Conservation (phyloP, 2,329 filamentous ascomycete genomes). For the Amauroascus verrucosus region DNA sequence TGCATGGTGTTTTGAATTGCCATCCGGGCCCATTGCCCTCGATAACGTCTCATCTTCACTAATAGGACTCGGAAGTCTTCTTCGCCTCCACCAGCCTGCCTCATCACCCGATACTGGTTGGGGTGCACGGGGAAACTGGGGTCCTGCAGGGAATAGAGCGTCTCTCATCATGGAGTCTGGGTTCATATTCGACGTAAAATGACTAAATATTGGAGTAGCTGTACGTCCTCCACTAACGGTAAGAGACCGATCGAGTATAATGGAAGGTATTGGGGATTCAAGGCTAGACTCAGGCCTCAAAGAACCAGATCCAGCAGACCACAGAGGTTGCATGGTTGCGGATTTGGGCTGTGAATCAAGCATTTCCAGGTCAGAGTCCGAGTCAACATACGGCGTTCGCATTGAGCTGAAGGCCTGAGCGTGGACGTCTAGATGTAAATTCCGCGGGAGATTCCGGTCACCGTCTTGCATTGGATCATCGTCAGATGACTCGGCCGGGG, state of each 20-base stretch:
- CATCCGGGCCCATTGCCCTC: background rate
- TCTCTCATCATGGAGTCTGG: constrained; percentile 15
- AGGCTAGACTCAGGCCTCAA: constrained; percentile 17
- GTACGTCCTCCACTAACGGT: constrained; percentile 25
- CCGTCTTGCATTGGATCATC: constrained; percentile 23
- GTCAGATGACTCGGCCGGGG: constrained; percentile 30
- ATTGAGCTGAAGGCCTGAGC: constrained; percentile 9
- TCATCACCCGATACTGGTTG: background rate
- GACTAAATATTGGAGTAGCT: constrained; percentile 24
- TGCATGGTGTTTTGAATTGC: background rate
- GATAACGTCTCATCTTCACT: constrained; percentile 18
- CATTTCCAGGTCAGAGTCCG: constrained; percentile 27
- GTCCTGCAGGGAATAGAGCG: background rate
- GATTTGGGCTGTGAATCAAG: constrained; percentile 18
- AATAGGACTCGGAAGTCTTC: constrained; percentile 33
- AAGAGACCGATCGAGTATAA: constrained; percentile 24
- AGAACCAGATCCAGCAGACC: constrained; percentile 18
- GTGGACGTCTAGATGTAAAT: background rate
- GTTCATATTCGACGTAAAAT: constrained; percentile 22
- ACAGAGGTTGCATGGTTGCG: constrained; percentile 16
- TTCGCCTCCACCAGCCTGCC: constrained; percentile 15
- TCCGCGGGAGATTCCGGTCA: background rate
- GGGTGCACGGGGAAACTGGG: background rate
- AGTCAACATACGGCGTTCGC: constrained; percentile 10
- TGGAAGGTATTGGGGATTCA: constrained; percentile 25